Percentiles rank a stretch among this genome's conserved stretches.
These are phyloP conservation scores for Fusarium sp. DNA, from an alignment of 2,329 filamentous ascomycete species.

Conservation along the genomic window DNA sequence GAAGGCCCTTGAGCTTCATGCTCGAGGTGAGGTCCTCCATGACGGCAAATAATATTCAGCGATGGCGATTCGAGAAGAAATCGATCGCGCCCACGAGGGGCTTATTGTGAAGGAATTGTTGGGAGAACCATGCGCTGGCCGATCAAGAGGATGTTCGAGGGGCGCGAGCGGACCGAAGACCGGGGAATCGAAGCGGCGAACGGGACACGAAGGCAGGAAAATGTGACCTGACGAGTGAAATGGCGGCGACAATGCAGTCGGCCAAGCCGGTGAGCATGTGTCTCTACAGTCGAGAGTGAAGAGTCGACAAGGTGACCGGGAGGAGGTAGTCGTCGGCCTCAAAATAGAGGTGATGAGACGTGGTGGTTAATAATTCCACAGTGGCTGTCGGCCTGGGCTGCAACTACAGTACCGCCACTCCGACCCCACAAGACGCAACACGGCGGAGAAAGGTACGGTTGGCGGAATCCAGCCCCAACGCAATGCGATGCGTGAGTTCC, in stretches of 20 bases:
- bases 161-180: conserved; percentile 15
- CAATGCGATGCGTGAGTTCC: not conserved
- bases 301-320: conserved; percentile 1
- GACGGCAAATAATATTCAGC: conserved; percentile 11
- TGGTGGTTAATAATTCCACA: conserved; percentile 38
- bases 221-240: too few relatives aligned
- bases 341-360: conserved; percentile 39
- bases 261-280: not conserved
- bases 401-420: conserved; percentile 37
- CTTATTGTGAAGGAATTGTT: conserved; percentile 35
- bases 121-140: conserved; percentile 38
- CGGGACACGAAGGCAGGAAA: not conserved
- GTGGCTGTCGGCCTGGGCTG: conserved; percentile 14
- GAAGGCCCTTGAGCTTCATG: conserved; percentile 40
- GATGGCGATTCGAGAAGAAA: conserved; percentile 33
- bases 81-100: conserved; percentile 46
- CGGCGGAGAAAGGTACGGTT: not conserved
- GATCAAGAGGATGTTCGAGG: conserved; percentile 18
- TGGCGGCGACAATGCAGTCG: not conserved
- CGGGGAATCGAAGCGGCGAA: not conserved
- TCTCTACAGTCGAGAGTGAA: not conserved
- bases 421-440: conserved; percentile 23
- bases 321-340: not conserved
- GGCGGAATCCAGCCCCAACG: not conserved
- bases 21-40: conserved; percentile 44